These are phyloP conservation scores for Stephania japonica DNA, from an alignment of 164 flowering plant species.

Conservation along the genomic window DNA sequence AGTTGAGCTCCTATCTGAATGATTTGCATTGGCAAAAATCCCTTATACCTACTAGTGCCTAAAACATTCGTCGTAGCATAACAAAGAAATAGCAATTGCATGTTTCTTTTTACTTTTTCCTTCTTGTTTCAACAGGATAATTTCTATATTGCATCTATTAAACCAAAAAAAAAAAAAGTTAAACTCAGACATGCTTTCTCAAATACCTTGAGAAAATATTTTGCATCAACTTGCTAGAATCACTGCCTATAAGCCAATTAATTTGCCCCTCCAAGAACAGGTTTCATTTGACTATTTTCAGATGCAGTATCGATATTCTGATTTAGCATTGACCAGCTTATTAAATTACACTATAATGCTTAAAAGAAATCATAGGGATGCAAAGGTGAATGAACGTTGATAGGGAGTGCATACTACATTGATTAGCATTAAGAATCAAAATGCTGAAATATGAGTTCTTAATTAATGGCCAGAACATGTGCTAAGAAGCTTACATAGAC, in stretches of 20 bases:
- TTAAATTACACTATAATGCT: not conserved
- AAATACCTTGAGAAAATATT: not conserved
- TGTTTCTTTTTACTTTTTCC: too few relatives aligned
- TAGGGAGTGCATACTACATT: not conserved
- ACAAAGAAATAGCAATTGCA: too few relatives aligned
- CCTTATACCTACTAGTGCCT: not conserved
- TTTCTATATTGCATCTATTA: too few relatives aligned
- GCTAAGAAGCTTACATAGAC: constrained; percentile 52
- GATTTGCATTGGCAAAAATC: not conserved
- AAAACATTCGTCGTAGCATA: too few relatives aligned
- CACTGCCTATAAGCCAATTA: not conserved
- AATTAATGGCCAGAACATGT: not conserved
- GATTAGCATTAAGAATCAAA: not conserved
- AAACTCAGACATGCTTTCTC: not conserved
- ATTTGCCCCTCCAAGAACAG: not conserved
- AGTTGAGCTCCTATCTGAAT: not conserved
- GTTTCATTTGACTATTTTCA: not conserved
- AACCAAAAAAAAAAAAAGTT: too few relatives aligned
- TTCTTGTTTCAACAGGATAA: too few relatives aligned
- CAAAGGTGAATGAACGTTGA: not conserved
- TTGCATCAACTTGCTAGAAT: not conserved
- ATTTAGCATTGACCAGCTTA: not conserved
- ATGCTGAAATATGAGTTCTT: not conserved
- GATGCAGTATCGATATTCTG: too few relatives aligned
- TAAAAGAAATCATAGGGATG: not conserved